Conservation (phyloP, 2,329 filamentous ascomycete genomes). For the Fusarium zealandicum region DNA sequence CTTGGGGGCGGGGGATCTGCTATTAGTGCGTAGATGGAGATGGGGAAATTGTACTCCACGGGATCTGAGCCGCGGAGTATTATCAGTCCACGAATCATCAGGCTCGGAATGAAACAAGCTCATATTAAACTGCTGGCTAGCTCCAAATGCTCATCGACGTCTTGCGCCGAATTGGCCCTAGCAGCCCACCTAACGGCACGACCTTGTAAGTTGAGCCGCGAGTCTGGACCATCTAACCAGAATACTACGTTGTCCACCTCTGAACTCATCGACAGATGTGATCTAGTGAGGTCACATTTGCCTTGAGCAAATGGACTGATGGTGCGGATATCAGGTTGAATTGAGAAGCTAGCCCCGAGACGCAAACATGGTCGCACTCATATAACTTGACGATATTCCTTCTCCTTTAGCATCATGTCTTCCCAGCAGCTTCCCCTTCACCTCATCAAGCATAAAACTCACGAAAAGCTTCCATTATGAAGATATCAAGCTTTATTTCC, state of each 20-base stretch:
- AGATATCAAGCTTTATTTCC: constrained; percentile 32
- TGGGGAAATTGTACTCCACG: constrained; percentile 34
- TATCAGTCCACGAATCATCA: constrained; percentile 2
- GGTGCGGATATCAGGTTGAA: constrained; percentile 9
- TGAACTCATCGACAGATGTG: not conserved
- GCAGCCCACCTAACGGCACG: not conserved
- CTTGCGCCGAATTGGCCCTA: not conserved
- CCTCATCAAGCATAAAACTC: not conserved
- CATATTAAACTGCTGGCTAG: constrained; percentile 2
- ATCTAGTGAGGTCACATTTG: not conserved
- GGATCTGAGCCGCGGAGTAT: constrained; percentile 30
- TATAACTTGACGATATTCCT: no score
- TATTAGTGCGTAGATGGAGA: constrained; percentile 8
- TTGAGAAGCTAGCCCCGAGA: constrained; percentile 12
- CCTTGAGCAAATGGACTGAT: not conserved
- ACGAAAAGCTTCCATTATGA: constrained; percentile 20
- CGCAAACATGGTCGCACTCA: not conserved
- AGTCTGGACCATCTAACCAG: constrained; percentile 2
- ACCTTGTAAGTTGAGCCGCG: not conserved
- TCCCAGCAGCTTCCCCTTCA: not conserved
- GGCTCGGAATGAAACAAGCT: constrained; percentile 6
- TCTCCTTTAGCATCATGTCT: not conserved
- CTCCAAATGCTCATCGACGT: not conserved
- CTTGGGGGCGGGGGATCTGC: constrained; percentile 32
- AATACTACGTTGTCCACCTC: not conserved